phyloP scores from a whole-genome alignment of 1,139 yeast genomes.

The Debaryomyces udenii region DNA sequence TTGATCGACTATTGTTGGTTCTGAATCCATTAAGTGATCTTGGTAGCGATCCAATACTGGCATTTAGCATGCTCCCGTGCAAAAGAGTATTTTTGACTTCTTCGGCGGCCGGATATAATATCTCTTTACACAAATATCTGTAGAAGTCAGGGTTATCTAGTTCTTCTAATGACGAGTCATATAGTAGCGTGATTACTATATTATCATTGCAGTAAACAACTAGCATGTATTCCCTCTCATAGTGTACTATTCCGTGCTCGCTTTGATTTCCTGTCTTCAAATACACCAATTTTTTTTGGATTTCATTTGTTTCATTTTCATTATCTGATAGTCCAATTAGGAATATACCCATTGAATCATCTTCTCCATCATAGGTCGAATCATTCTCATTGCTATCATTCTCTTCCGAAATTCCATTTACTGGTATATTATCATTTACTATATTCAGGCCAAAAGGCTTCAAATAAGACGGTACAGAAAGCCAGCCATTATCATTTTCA shows the following conservation, averaged over 20 bases:
- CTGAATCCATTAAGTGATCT: constrained; percentile 25
- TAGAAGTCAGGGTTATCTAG: constrained; percentile 31
- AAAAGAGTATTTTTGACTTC: constrained; percentile 22
- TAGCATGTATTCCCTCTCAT: constrained; percentile 34
- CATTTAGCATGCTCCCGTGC: constrained; percentile 24
- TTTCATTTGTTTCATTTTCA: constrained; percentile 13
- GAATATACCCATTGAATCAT: constrained; percentile 23
- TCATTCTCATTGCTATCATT: constrained; percentile 3
- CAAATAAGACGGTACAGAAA: constrained; percentile 30
- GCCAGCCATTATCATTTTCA: constrained; percentile 21
- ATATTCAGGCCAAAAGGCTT: constrained; percentile 12
- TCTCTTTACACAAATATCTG: constrained; percentile 19
- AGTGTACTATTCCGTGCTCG: constrained; percentile 8
- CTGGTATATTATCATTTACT: constrained; percentile 9
- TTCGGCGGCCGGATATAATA: constrained; percentile 28
- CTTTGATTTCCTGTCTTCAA: constrained; percentile 20
- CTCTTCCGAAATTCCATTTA: background rate
- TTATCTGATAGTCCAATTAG: constrained; percentile 29
- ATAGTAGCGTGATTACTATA: constrained; percentile 30
- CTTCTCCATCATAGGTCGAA: constrained; percentile 6
- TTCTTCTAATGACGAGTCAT: constrained; percentile 29
- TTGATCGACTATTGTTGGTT: constrained; percentile 1
- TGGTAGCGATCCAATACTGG: constrained; percentile 37
- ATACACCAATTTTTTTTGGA: constrained; percentile 33
- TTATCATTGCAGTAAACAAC: constrained; percentile 32